Percentiles rank a stretch among this genome's conserved stretches.
Conservation (phyloP, 768 basidiomycete genomes). For the Rhizopogon salebrosus region DNA sequence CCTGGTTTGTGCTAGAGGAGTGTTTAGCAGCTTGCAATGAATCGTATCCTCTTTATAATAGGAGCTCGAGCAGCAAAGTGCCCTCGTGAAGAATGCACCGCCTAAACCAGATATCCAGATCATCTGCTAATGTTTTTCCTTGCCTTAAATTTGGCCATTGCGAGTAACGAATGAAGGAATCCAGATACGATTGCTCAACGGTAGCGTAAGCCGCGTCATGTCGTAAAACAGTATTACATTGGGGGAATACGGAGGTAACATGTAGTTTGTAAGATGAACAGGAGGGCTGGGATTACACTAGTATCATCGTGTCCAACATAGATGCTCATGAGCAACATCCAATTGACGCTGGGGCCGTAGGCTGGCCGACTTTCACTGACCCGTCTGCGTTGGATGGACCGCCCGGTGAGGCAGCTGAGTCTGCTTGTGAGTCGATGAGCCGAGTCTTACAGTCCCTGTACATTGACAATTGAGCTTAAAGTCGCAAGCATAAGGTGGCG, state of each 20-base stretch:
- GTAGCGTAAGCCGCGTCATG: background rate
- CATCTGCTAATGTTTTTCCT: too few relatives aligned
- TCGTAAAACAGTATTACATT: background rate
- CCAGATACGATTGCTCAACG: too few relatives aligned
- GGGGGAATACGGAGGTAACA: conserved; percentile 4
- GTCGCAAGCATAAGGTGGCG: background rate
- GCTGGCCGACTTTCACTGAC: conserved; percentile 64
- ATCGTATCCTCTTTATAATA: too few relatives aligned
- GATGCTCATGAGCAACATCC: conserved; percentile 49
- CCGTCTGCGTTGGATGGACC: conserved; percentile 42
- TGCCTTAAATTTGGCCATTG: too few relatives aligned
- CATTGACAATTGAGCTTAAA: background rate
- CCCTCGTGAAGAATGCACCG: too few relatives aligned
- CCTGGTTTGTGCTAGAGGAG: too few relatives aligned
- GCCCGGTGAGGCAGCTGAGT: conserved; percentile 37
- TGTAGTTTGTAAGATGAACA: conserved; percentile 3
- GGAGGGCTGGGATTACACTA: background rate
- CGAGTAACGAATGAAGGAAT: background rate
- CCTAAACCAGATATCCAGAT: too few relatives aligned
- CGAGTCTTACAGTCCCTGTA: conserved; percentile 94
- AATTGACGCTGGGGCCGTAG: conserved; percentile 35
- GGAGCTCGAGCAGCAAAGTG: too few relatives aligned
- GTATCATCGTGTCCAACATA: background rate
- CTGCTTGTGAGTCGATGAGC: conserved; percentile 89
- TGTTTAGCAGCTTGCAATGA: too few relatives aligned